Conservation (phyloP, 176 grass and related monocot species). For the Triticum aestivum region IWGSC_CS_RefSeq_v2.1 NC_057805.1:479848765-479849264, state of each 20-base stretch:
- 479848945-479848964: neutral
- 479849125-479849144: neutral
- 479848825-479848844: neutral
- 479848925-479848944: neutral
- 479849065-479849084: neutral
- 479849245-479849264: conserved; percentile 18
- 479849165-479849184: neutral
- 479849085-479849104: neutral
- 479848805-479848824: neutral
- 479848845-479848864: neutral
- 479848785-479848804: neutral
- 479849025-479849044: neutral
- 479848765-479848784: neutral
- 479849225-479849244: neutral
- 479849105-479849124: neutral
- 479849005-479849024: neutral
- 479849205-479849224: neutral
- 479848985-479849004: neutral
- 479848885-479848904: neutral
- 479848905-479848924: neutral
- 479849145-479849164: neutral
- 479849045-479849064: neutral
- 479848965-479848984: neutral
- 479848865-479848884: neutral
- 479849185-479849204: neutral